Evolutionary conservation across 768 basidiomycete genomes (phyloP), one percentile per base, ranked within the genome.

Genomic region (Daedaleopsis nitida): DNA sequence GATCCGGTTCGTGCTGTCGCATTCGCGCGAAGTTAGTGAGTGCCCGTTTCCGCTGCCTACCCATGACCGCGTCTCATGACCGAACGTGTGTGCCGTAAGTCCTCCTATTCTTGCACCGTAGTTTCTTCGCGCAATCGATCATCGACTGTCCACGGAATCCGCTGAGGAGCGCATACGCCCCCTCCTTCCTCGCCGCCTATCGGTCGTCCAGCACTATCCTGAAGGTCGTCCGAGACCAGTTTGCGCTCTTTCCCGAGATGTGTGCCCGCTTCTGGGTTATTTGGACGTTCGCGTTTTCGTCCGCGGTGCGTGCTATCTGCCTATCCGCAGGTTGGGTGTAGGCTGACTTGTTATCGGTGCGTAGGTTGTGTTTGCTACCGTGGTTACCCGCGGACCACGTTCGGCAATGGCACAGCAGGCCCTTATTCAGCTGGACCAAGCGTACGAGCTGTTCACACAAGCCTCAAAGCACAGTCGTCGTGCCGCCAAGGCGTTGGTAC

Each of bases 341-440:
- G 88, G 88, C 87, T 85, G 83, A 3, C 84, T 77, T 68, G 27
- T 11, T 47, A 32, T 24, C 81, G 78, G 12, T 85, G 85, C 66
- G 81, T 59, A 91, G 89, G 81, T 91, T 11, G 86, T 92, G 16
- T 88, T 92, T 66, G 92, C 89, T 4, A 87, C 88, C 5, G 86
- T 93, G 19, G 91, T 89, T 2, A 89, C 87, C 3, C 83, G 88
- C 32, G 85, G 87, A 3, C 91, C 91, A 6, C 76, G 81, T 7
- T 89, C 86, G 1, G 83, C 87, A 0, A 70, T 92, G 12, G 91
- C 91, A 0, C 72, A 79, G 13, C 78, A 81, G 1, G 91, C 91
- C 4, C 85, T 92, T 74, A 72, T 77, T 19, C 88, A 92, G 65
- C 78, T 93, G 9, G 88, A 90, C 32, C 81, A 83, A 45, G 88